Base-by-base conservation (phyloP, 202 grass and related monocot genomes). In the Setaria viridis region DNA sequence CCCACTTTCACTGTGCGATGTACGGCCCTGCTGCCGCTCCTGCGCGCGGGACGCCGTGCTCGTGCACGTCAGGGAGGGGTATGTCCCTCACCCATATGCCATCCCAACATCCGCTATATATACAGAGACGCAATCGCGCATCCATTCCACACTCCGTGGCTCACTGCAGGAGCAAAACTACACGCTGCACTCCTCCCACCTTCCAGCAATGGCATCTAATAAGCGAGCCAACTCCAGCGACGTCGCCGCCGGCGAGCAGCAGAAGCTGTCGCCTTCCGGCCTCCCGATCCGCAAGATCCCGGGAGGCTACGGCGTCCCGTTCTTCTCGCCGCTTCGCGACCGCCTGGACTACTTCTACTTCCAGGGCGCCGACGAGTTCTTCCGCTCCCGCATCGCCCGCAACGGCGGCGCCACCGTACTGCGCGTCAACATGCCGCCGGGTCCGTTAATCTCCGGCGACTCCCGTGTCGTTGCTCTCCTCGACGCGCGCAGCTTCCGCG, bases 341-440 rank as follows among this genome's bases (percentile, higher is more conserved):
- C 92, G 95, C 47, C 84, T 94, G 3, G 87, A 97, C 70, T 97
- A 87, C 79, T 97, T 39, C 85, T 97, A 97, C 87, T 77, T 92
- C 82, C 91, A 94, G 73, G 90, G 90, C 70, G 81, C 75, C 7
- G 78, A 82, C 53, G 87, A 80, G 67, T 97, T 49, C 84, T 94
- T 97, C 84, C 84, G 83, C 39, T 85, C 78, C 2, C 92, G 91
- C 65, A 59, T 88, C 46, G 67, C 77, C 63, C 80, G 80, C 41
- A 49, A 90, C 86, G 71, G 85, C 55, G 75, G 87, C 41, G 89
- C 94, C 78, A 97, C 94, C 43, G 92, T 97, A 9, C 55, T 97
- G 41, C 83, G 90, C 29, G 54, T 97, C 14, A 97, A 91, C 84
- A 84, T 91, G 80, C 81, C 88, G 0, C 94, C 90, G 5, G 94